Evolutionary conservation across 2,329 filamentous ascomycete species (phyloP).

Genomic region (Chaetomium sp.): DNA sequence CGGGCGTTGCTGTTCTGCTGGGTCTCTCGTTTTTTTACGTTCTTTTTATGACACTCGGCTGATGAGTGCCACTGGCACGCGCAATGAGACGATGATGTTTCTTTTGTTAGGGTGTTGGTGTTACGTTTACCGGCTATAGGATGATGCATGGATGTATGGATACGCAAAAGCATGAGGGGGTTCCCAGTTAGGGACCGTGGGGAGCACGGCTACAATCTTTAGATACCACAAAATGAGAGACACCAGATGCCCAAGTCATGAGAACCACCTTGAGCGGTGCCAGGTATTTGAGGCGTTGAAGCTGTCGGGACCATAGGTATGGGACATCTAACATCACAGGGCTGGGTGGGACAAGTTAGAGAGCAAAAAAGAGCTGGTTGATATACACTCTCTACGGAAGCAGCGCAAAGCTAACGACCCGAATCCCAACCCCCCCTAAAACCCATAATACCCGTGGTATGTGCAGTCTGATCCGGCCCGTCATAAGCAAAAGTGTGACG

Average conservation of each 20-base stretch:
- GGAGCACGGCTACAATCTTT: neutral
- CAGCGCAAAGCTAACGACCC: neutral
- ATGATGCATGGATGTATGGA: neutral
- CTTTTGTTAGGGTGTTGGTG: conserved; percentile 1
- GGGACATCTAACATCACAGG: neutral
- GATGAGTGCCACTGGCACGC: neutral
- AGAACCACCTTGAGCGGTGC: neutral
- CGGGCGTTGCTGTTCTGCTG: neutral
- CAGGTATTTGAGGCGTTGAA: neutral
- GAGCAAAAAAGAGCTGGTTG: neutral
- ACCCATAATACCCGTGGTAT: conserved; percentile 7
- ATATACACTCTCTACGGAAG: conserved; percentile 15
- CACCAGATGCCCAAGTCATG: neutral
- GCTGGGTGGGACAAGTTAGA: neutral
- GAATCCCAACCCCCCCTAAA: neutral
- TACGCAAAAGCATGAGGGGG: neutral
- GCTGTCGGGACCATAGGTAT: neutral
- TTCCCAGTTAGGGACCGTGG: neutral
- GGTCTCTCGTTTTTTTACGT: neutral
- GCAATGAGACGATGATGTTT: neutral
- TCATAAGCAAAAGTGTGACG: conserved; percentile 19
- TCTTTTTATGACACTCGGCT: neutral
- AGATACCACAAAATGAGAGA: neutral
- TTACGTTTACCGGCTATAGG: neutral
- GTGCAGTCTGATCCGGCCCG: conserved; percentile 14